Conservation (phyloP, 306 rosid species). For the Cucumis cinereus region DNA sequence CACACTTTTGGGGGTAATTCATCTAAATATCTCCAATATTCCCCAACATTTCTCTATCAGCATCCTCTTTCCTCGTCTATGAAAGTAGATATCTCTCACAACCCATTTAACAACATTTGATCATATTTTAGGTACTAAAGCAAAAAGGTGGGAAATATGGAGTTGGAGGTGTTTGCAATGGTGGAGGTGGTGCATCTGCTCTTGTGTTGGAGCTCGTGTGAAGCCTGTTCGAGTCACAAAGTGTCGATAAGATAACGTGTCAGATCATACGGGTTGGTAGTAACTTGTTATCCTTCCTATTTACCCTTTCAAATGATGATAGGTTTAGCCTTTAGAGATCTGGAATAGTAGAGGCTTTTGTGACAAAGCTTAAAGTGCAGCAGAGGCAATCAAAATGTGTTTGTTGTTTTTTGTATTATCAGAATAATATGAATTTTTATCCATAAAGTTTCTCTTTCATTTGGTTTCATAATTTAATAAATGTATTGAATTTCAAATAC, state of each 20-base stretch:
- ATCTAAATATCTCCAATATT: neutral
- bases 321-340: neutral
- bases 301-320: neutral
- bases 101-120: neutral
- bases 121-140: constrained; percentile 49
- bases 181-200: constrained; percentile 99
- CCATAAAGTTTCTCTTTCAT: neutral
- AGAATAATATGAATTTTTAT: neutral
- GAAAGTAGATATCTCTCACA: neutral
- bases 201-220: constrained; percentile 81
- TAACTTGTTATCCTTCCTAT: neutral
- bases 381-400: constrained; percentile 1
- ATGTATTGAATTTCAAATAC: too few species aligned
- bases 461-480: neutral
- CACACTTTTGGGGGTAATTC: constrained; percentile 81
- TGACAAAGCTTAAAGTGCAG: neutral
- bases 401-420: neutral
- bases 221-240: constrained; percentile 12
- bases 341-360: neutral
- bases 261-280: neutral
- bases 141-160: constrained; percentile 85
- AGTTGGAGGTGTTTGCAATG: constrained; percentile 92
- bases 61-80: neutral
- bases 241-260: neutral
- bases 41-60: neutral